These are phyloP conservation scores for Uronychia binucleata DNA, from an alignment of 73 alveolate species.

Conservation along the genomic window DNA sequence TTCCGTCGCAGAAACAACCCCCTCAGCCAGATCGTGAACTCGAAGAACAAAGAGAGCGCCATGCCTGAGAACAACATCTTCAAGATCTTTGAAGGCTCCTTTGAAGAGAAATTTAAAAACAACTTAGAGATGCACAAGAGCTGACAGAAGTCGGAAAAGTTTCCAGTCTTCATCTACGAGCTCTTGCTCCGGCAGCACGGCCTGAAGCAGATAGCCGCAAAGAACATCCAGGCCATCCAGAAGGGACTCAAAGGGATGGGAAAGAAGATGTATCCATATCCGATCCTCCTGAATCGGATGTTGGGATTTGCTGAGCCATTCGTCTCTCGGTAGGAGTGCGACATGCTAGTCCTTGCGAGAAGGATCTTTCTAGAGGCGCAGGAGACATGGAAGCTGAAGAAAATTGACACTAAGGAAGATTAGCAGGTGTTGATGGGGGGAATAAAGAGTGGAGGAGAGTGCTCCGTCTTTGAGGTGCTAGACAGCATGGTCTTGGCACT, in stretches of 20 bases:
- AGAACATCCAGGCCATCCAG: constrained; percentile 5
- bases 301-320: neutral
- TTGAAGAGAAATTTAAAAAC: constrained; percentile 6
- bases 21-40: neutral
- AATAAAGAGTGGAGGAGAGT: constrained; percentile 16
- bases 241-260: constrained; percentile 1
- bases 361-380: constrained; percentile 6
- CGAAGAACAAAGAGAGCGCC: constrained; percentile 7
- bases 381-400: constrained; percentile 12
- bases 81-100: constrained; percentile 8
- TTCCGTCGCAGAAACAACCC: neutral
- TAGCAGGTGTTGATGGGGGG: neutral
- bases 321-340: neutral
- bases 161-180: neutral
- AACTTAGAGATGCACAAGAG: neutral
- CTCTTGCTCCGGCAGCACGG: constrained; percentile 3
- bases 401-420: constrained; percentile 21
- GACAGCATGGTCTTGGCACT: constrained; percentile 5
- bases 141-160: neutral
- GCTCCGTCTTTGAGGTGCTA: constrained; percentile 4
- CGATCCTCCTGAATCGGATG: constrained; percentile 6
- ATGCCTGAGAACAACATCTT: constrained; percentile 24
- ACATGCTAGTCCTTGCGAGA: constrained; percentile 5
- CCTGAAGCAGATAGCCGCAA: constrained; percentile 12
- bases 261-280: constrained; percentile 8